Conservation (phyloP, 805 yeast species). For the Kodamaea hsintzibuensis region DNA sequence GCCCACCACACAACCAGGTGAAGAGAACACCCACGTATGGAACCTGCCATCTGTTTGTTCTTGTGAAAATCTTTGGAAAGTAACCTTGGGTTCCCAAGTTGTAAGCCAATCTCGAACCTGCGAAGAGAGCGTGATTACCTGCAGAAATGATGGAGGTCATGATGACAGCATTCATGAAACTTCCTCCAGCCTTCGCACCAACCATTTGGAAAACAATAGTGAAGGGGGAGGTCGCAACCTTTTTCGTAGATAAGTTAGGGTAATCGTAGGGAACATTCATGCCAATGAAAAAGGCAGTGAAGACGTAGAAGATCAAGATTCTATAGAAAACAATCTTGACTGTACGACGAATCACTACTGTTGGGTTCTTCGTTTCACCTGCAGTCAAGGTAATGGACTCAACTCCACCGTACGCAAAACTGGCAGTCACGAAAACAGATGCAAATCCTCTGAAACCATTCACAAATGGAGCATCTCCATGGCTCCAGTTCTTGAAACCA, state of each 20-base stretch:
- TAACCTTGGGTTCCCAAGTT: constrained; percentile 53
- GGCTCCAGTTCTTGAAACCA: constrained; percentile 47
- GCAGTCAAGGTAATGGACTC: constrained; percentile 56
- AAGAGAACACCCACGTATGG: constrained; percentile 51
- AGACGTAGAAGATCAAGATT: constrained; percentile 41
- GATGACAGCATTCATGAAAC: constrained; percentile 76
- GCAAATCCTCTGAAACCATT: constrained; percentile 23
- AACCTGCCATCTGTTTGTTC: constrained; percentile 42
- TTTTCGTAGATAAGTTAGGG: constrained; percentile 21
- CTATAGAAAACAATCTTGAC: constrained; percentile 57
- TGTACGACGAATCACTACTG: constrained; percentile 63
- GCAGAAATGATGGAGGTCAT: constrained; percentile 59
- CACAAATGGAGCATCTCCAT: constrained; percentile 10
- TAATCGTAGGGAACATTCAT: constrained; percentile 35
- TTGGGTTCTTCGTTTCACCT: constrained; percentile 60
- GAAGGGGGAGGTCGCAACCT: constrained; percentile 64
- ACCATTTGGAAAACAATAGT: constrained; percentile 78
- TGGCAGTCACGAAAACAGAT: constrained; percentile 25
- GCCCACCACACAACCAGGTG: constrained; percentile 56
- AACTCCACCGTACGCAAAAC: constrained; percentile 40
- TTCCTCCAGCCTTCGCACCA: constrained; percentile 66
- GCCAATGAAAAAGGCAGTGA: constrained; percentile 43
- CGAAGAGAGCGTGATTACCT: constrained; percentile 60
- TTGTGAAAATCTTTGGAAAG: constrained; percentile 44
- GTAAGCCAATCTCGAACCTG: constrained; percentile 66